Percentiles rank a stretch among this genome's conserved stretches.
These are phyloP conservation scores for Beta lomatogona DNA, from an alignment of 179 eudicot genomes.

Conservation along the genomic window DNA sequence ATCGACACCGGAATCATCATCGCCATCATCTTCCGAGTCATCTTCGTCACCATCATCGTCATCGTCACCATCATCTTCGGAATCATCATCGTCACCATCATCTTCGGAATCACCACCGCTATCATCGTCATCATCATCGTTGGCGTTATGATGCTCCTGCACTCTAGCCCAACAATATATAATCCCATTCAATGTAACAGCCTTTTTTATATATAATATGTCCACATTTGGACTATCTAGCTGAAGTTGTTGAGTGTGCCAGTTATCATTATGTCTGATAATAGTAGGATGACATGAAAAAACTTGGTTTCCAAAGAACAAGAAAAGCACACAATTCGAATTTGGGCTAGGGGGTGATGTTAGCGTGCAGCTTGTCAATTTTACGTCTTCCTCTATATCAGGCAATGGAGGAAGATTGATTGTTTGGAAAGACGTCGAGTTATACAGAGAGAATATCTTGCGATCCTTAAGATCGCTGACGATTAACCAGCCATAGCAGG, in stretches of 20 bases:
- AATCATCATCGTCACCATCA: too few relatives aligned
- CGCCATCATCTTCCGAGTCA: too few relatives aligned
- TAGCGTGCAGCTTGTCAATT: too few relatives aligned
- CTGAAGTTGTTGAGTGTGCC: neutral
- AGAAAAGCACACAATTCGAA: neutral
- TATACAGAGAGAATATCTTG: neutral
- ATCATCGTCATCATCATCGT: too few relatives aligned
- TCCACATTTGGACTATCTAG: neutral
- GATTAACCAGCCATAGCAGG: conserved; percentile 1
- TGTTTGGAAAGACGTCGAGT: neutral
- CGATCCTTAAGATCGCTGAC: neutral
- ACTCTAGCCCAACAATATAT: neutral
- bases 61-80: too few relatives aligned
- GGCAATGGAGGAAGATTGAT: neutral
- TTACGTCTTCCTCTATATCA: too few relatives aligned
- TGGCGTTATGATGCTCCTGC: neutral
- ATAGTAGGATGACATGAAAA: neutral
- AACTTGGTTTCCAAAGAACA: neutral
- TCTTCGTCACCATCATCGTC: too few relatives aligned
- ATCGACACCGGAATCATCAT: too few relatives aligned
- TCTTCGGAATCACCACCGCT: too few relatives aligned
- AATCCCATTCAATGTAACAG: neutral
- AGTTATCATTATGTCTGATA: neutral
- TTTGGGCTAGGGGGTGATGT: neutral
- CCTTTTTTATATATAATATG: neutral